A percentile compares a stretch with the other conserved stretches of the same genome.
These are phyloP conservation scores for Sugiyamaella valdiviana DNA, from an alignment of 805 yeast genomes.

Conservation along the genomic window DNA sequence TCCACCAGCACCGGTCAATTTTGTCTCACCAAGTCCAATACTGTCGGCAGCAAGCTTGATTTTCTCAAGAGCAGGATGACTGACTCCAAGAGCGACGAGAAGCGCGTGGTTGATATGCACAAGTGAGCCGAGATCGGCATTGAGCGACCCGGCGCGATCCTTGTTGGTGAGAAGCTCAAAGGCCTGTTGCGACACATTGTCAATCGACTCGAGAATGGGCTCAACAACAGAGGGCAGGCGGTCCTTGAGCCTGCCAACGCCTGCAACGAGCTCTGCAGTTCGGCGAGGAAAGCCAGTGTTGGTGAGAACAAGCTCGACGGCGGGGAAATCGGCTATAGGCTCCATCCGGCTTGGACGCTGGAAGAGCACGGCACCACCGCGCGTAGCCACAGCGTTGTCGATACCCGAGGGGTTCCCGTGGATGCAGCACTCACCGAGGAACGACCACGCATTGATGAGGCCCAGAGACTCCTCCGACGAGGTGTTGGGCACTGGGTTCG, in stretches of 20 bases:
- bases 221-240: slow-evolving; percentile 50
- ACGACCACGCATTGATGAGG: slow-evolving; percentile 78
- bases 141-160: slow-evolving; percentile 20
- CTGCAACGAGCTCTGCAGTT: slow-evolving; percentile 75
- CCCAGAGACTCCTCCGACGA: slow-evolving; percentile 24
- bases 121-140: slow-evolving; percentile 46
- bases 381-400: slow-evolving; percentile 92
- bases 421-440: slow-evolving; percentile 88
- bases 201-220: slow-evolving; percentile 71
- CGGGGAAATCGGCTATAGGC: slow-evolving; percentile 67
- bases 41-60: slow-evolving; percentile 63
- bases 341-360: slow-evolving; percentile 59
- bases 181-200: slow-evolving; percentile 64
- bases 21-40: slow-evolving; percentile 71
- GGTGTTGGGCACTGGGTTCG: slow-evolving; percentile 2
- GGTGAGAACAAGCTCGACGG: slow-evolving; percentile 65
- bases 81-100: slow-evolving; percentile 78
- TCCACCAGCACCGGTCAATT: slow-evolving; percentile 97
- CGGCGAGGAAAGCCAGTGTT: slow-evolving; percentile 84
- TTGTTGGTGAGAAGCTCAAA: slow-evolving; percentile 46
- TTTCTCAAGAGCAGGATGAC: slow-evolving; percentile 84
- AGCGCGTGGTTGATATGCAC: slow-evolving; percentile 83
- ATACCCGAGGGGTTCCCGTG: slow-evolving; percentile 97
- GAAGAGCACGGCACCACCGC: slow-evolving; percentile 92
- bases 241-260: slow-evolving; percentile 53